phyloP scores from a whole-genome alignment of 495 filamentous ascomycete genomes.

The Choiromyces venosus region DNA sequence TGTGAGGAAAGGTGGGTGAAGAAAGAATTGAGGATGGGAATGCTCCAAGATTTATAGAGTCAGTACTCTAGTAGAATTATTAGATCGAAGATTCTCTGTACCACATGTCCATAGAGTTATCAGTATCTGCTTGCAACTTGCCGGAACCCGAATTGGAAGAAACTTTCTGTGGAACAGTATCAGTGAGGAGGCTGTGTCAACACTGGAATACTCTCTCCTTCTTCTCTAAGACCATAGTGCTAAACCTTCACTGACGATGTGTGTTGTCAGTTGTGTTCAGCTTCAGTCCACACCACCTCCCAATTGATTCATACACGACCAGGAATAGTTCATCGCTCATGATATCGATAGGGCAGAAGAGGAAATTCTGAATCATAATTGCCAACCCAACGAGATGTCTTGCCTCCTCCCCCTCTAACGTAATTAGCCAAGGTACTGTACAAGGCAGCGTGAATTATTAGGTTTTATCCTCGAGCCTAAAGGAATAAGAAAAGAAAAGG shows the following conservation, averaged over 20 bases:
- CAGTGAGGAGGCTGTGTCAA: not conserved
- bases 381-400: not conserved
- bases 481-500: not conserved
- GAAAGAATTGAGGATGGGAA: not conserved
- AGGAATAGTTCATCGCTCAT: not conserved
- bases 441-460: not conserved
- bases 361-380: not conserved
- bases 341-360: not conserved
- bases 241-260: not conserved
- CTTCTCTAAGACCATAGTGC: not conserved
- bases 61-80: not conserved
- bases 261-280: not conserved
- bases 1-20: not conserved
- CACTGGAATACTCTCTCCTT: not conserved
- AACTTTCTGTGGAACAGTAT: not conserved
- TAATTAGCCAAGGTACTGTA: not conserved
- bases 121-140: not conserved
- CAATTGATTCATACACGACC: not conserved
- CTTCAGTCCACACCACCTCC: not conserved
- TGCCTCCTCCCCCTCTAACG: not conserved
- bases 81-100: not conserved
- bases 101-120: not conserved
- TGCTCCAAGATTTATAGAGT: not conserved
- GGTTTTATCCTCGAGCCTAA: not conserved
- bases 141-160: not conserved